Conservation (phyloP, 2,329 filamentous ascomycete genomes). For the Paecilomyces variotii region DNA sequence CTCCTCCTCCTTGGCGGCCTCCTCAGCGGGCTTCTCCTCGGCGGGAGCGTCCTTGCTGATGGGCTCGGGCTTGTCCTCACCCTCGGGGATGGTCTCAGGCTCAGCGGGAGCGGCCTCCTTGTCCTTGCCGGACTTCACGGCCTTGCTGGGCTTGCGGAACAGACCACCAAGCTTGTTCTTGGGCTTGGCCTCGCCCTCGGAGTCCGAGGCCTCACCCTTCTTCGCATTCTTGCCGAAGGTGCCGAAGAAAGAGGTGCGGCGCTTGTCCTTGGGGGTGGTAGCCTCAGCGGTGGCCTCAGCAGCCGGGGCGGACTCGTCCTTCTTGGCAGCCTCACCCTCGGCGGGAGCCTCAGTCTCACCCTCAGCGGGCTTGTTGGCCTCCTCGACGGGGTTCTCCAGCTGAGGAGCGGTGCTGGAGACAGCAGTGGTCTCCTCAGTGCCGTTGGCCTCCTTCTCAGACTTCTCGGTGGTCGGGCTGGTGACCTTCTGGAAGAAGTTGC, state of each 20-base stretch:
- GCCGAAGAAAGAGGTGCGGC: constrained; percentile 47
- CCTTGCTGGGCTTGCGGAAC: constrained; percentile 43
- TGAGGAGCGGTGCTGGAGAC: constrained; percentile 44
- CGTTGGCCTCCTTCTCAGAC: constrained; percentile 40
- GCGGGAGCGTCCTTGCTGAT: constrained; percentile 14
- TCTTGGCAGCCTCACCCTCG: constrained; percentile 27
- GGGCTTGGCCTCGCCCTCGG: constrained; percentile 39
- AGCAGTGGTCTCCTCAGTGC: constrained; percentile 36
- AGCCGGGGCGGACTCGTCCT: constrained; percentile 28
- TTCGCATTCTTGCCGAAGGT: constrained; percentile 48
- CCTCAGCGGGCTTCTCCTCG: constrained; percentile 17
- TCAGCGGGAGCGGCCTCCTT: constrained; percentile 23
- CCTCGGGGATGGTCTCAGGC: constrained; percentile 17
- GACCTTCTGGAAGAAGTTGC: constrained; percentile 66
- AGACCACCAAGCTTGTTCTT: constrained; percentile 40
- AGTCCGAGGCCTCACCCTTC: constrained; percentile 42
- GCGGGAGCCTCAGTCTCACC: constrained; percentile 17
- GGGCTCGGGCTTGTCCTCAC: constrained; percentile 22
- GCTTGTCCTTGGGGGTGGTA: constrained; percentile 35
- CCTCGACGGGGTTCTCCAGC: constrained; percentile 38
- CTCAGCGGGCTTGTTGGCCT: constrained; percentile 32
- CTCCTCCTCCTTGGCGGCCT: constrained; percentile 17
- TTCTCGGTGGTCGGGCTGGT: constrained; percentile 39
- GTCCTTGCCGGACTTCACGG: constrained; percentile 34
- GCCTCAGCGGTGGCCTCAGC: constrained; percentile 22